Base-by-base conservation (phyloP, 257 asterid species). In the Penstemon newberryi region DNA sequence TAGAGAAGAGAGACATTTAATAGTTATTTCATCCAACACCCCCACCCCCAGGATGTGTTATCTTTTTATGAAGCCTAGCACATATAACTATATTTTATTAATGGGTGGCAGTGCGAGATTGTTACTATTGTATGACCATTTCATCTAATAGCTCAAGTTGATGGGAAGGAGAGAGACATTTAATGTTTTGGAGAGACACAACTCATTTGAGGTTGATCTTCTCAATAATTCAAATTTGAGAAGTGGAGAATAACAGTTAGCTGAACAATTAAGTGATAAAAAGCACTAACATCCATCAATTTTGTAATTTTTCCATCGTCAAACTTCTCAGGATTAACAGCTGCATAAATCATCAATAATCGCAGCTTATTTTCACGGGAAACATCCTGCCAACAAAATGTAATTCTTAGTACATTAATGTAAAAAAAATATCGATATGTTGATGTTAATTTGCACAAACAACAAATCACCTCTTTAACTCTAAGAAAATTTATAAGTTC, bases 281-380 rank as follows among this genome's bases (percentile, higher is more conserved):
- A 59, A 56, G 19, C 25, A 43, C 37, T n/a, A 63, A 91, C 99
- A 96, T 94, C 99, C 96, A 94, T 82, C 53, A 94, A 70, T 79
- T 94, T 91, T 60, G 87, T 81, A 76, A 94, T 82, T 83, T 88
- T 91, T 75, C 75, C 96, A 67, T 90, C 90, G 73, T 91, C 98
- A 71, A 91, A 89, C 82, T 89, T 94, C 82, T 91, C 96, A 70
- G 99, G 99, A 82, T 89, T 82, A 71, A 81, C 80, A 45, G 96
- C 90, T 49, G 96, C 99, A 89, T 94, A 94, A 72, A 91, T 89
- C 99, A 94, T 94, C 87, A 94, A 77, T 63, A 94, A 77, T 52
- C 99, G 90, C 87, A 94, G 73, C 86, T 91, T 94, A 81, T 74
- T 79, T 80, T 94, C 99, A 76, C 88, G 96, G 3, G 95, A 75